These are phyloP conservation scores for Entomophthora muscae DNA, from an alignment of 371 early-diverging fungal species.

Conservation along the genomic window DNA sequence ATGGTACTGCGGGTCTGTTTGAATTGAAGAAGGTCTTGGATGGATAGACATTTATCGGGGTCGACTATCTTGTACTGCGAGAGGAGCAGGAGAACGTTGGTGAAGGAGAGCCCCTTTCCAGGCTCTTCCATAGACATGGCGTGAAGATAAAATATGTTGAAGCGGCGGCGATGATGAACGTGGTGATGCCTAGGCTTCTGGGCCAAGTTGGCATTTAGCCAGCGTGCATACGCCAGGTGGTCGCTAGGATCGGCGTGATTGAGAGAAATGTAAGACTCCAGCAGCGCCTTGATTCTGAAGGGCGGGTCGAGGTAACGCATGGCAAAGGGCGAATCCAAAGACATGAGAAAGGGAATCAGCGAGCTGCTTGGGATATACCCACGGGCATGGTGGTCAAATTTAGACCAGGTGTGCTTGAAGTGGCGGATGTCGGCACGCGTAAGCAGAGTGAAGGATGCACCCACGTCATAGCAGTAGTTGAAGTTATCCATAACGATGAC, in stretches of 20 bases:
- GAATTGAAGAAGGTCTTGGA: slow-evolving; percentile 4
- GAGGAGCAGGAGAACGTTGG: background rate
- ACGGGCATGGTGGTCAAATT: slow-evolving; percentile 27
- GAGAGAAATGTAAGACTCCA: background rate
- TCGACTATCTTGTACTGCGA: slow-evolving; percentile 4
- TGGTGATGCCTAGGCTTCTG: slow-evolving; percentile 10
- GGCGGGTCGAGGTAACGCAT: slow-evolving; percentile 19
- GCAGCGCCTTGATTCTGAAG: slow-evolving; percentile 19
- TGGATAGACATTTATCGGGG: slow-evolving; percentile 6
- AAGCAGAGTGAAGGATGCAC: slow-evolving; percentile 31
- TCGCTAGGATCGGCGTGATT: background rate
- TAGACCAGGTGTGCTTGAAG: slow-evolving; percentile 38
- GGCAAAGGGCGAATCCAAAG: slow-evolving; percentile 22
- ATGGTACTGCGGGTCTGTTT: background rate
- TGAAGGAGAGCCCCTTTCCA: slow-evolving; percentile 1
- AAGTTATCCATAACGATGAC: slow-evolving; percentile 55
- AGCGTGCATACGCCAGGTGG: slow-evolving; percentile 12
- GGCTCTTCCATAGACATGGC: slow-evolving; percentile 15
- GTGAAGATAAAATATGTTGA: slow-evolving; percentile 18
- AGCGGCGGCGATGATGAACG: slow-evolving; percentile 13
- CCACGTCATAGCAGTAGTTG: slow-evolving; percentile 44
- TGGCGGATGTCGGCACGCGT: slow-evolving; percentile 47
- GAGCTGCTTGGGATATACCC: slow-evolving; percentile 29
- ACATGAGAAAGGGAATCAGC: slow-evolving; percentile 26
- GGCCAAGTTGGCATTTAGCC: slow-evolving; percentile 16